Base-by-base conservation (phyloP, 2,329 filamentous ascomycete species). In the Trichoderma atroviride region DNA sequence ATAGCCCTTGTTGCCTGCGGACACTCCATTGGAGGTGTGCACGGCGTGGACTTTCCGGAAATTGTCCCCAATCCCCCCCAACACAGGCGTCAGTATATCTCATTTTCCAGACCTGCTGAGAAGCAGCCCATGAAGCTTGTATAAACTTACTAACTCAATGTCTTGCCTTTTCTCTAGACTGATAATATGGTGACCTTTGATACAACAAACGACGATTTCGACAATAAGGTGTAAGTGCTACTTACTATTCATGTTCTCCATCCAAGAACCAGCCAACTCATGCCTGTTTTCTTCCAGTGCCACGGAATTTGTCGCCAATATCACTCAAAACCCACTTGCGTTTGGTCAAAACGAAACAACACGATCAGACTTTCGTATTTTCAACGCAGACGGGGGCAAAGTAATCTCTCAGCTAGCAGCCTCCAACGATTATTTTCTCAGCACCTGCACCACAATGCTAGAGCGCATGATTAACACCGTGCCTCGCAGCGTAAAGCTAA, bases 281-380 rank as follows among this genome's bases (percentile, higher is more conserved):
- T 35, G 33, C 33, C 33, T 35, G 6, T 7, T 11, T 1, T 14
- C 4, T 1, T 57, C 24, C 6, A 65, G 62, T 19, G 52, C 62
- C 6, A 43, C 13, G 19, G 24, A 65, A 33, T 65, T 65, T 2
- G 27, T 65, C 2, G 35, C 35, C 52, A 65, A 65, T 47, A 14
- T 57, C 4, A 22, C 52, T 24, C 62, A 57, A 19, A 65, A 65
- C 9, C 62, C 62, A 24, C 62, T 65, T 33, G 52, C 62, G 0
- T 65, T 65, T 47, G 62, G 62, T 4, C 62, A 56, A 33, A 65
- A 57, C n/a, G 52, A 65, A 65, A 65, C 62, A 57, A 65, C 62
- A 3, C 35, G 52, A 24, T 65, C 62, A 19, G 62, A 65, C 11
- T 57, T 57, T 7, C 62, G 62, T 11, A 65, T 65, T 19, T 65